Percentiles rank a stretch among this genome's conserved stretches.
Evolutionary conservation across 2,329 filamentous ascomycete species (phyloP).

Genomic region (Eurotiales sp.): DNA sequence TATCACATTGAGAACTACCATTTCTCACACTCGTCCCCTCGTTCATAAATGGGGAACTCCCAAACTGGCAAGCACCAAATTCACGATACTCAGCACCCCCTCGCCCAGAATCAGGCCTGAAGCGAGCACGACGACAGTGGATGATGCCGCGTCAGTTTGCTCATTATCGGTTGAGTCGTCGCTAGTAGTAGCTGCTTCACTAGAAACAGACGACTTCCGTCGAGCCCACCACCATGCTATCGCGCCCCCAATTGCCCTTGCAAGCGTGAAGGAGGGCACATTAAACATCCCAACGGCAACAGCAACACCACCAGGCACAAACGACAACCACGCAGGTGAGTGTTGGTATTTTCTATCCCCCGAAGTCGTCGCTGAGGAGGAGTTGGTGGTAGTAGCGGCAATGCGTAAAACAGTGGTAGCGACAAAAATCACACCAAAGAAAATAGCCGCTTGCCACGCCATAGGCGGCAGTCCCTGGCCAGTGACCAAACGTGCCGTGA

Average conservation of each 20-base stretch:
- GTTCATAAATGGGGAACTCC: constrained; percentile 70
- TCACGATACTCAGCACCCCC: constrained; percentile 86
- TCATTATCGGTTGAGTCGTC: not conserved
- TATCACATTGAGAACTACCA: too few species aligned
- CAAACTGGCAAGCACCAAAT: constrained; percentile 74
- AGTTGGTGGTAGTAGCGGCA: constrained; percentile 36
- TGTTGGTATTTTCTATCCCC: constrained; percentile 24
- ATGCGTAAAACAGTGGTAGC: constrained; percentile 67
- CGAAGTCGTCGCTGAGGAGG: too few species aligned
- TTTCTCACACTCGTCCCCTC: too few species aligned
- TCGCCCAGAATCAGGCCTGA: constrained; percentile 88
- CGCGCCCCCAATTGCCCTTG: constrained; percentile 75
- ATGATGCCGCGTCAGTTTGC: constrained; percentile 36
- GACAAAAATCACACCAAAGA: constrained; percentile 71
- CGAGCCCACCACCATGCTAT: constrained; percentile 74
- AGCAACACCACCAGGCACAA: constrained; percentile 87
- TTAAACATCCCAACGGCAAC: constrained; percentile 99
- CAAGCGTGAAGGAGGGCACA: constrained; percentile 90
- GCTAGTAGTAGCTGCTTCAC: not conserved
- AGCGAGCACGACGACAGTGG: constrained; percentile 83
- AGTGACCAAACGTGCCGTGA: constrained; percentile 88
- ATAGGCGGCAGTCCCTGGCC: constrained; percentile 81
- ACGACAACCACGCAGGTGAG: constrained; percentile 61
- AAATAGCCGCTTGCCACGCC: constrained; percentile 74
- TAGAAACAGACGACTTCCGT: constrained; percentile 2